A percentile compares a stretch with the other conserved stretches of the same genome.
phyloP scores from a whole-genome alignment of 441 rosid genomes.

The Raphanus hybrid region DNA sequence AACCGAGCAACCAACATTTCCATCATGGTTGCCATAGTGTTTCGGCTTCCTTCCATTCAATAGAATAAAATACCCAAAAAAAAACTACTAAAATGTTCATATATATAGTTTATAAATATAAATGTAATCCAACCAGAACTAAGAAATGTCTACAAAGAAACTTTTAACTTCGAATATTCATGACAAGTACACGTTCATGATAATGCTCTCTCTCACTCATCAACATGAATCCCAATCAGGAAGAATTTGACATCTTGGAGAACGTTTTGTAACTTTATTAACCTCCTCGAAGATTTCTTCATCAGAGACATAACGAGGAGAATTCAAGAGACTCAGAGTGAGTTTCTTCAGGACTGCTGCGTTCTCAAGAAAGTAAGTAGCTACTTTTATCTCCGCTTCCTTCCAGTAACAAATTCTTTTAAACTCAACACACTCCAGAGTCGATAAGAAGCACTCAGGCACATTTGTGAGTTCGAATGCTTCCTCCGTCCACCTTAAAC shows the following conservation, averaged over 20 bases:
- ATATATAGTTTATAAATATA: background rate
- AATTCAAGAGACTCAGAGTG: background rate
- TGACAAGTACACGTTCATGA: background rate
- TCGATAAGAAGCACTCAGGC: background rate
- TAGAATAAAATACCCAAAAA: no score
- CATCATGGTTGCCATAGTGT: no score
- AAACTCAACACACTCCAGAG: conserved; percentile 14
- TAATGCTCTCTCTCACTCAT: background rate
- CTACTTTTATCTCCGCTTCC: conserved; percentile 6
- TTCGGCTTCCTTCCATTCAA: no score
- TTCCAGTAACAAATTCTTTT: background rate
- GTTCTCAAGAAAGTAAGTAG: conserved; percentile 24
- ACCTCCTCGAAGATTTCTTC: background rate
- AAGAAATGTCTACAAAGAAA: background rate
- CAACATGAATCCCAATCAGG: background rate
- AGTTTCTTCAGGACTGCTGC: conserved; percentile 15
- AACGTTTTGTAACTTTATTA: background rate
- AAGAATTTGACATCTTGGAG: background rate
- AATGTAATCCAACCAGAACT: background rate
- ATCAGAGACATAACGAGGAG: background rate
- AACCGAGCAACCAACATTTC: no score
- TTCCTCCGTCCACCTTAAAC: background rate
- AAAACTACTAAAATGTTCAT: no score
- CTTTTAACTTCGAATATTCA: background rate
- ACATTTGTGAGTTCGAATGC: background rate